A percentile compares a stretch with the other conserved stretches of the same genome.
Conservation (phyloP, 768 basidiomycete species). For the Auricularia heimuer region DNA sequence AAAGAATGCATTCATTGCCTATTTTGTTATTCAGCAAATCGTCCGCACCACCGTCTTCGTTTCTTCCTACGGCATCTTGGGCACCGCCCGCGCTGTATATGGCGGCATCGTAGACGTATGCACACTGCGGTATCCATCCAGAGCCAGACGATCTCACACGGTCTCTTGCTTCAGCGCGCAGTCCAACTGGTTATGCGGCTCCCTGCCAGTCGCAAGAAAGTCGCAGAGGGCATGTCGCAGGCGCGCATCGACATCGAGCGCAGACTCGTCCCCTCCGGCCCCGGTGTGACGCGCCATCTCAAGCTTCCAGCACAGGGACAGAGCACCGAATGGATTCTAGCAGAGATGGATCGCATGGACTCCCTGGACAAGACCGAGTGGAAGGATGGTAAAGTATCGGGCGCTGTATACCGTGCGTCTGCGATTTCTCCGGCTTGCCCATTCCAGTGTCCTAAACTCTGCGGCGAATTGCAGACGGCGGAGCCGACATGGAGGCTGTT, state of each 20-base stretch:
- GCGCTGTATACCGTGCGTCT: slow-evolving; percentile 72
- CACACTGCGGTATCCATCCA: neutral
- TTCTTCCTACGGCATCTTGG: neutral
- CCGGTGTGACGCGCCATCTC: slow-evolving; percentile 54
- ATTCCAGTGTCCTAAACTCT: neutral
- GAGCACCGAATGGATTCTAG: slow-evolving; percentile 60
- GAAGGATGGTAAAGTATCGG: slow-evolving; percentile 66
- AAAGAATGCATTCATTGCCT: slow-evolving; percentile 1
- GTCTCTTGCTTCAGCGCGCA: slow-evolving; percentile 30
- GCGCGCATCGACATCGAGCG: slow-evolving; percentile 57
- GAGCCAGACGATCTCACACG: neutral
- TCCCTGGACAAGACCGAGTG: slow-evolving; percentile 42
- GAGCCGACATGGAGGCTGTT: slow-evolving; percentile 67
- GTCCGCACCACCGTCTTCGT: slow-evolving; percentile 3
- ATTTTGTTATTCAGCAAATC: neutral
- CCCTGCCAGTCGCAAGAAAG: slow-evolving; percentile 49
- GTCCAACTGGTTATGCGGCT: slow-evolving; percentile 50
- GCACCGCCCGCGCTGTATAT: neutral
- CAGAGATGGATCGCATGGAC: slow-evolving; percentile 78
- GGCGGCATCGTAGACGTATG: neutral
- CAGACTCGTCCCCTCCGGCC: slow-evolving; percentile 56
- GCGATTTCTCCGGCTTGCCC: neutral
- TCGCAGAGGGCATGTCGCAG: slow-evolving; percentile 50
- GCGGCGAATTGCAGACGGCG: slow-evolving; percentile 48
- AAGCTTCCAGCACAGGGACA: slow-evolving; percentile 55